Conservation (phyloP, 2,329 filamentous ascomycete species). For the Clarireedia sp. region DNA sequence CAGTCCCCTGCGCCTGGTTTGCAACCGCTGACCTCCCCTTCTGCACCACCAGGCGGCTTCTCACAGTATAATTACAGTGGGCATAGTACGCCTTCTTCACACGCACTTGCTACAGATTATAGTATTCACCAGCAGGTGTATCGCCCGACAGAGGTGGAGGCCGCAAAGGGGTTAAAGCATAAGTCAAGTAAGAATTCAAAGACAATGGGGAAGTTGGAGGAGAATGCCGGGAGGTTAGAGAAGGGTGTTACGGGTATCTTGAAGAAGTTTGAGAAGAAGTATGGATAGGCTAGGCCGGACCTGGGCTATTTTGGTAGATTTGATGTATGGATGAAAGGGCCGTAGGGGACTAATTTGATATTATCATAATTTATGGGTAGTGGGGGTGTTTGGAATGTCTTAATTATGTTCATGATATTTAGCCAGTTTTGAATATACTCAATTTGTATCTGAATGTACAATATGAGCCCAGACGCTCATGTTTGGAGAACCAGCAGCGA, state of each 20-base stretch:
- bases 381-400: not conserved
- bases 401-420: not conserved
- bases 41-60: conserved; percentile 45
- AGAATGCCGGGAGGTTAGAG: conserved; percentile 58
- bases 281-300: conserved; percentile 18
- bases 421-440: not conserved
- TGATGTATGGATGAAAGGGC: not conserved
- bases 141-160: conserved; percentile 57
- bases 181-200: not conserved
- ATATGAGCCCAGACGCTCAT: too few relatives aligned
- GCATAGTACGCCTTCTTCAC: conserved; percentile 26
- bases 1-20: conserved; percentile 4
- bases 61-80: conserved; percentile 42
- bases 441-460: not conserved
- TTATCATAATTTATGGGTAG: not conserved
- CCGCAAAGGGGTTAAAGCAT: conserved; percentile 25
- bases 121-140: conserved; percentile 62
- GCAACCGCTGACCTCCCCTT: conserved; percentile 5
- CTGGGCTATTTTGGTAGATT: not conserved
- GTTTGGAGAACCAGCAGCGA: too few relatives aligned
- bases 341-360: too few relatives aligned
- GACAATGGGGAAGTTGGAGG: conserved; percentile 41
- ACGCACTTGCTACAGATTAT: conserved; percentile 41
- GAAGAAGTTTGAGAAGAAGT: conserved; percentile 69
- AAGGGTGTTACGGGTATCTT: conserved; percentile 63